Percentiles rank a stretch among this genome's conserved stretches.
These are phyloP conservation scores for Beauveria rudraprayagi DNA, from an alignment of 2,329 filamentous ascomycete genomes.

Conservation along the genomic window DNA sequence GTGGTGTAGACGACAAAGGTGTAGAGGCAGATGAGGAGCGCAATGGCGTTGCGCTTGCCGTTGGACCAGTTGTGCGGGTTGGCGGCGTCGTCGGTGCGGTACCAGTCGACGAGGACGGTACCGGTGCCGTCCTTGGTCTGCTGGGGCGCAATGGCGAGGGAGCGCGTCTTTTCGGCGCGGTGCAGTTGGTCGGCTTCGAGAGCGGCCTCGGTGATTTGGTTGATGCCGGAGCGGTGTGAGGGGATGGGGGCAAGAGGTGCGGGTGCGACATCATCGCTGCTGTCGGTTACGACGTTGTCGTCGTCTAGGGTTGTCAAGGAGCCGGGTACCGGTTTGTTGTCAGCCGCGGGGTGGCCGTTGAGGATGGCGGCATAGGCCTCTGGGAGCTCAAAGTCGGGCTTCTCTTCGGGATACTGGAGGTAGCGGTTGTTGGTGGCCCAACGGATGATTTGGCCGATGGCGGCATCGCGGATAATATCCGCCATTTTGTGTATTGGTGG, in stretches of 20 bases:
- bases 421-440: slow-evolving; percentile 42
- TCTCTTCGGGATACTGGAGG: slow-evolving; percentile 54
- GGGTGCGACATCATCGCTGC: neutral
- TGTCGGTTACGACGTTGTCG: neutral
- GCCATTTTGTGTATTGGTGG: slow-evolving; percentile 17
- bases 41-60: slow-evolving; percentile 32
- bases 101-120: slow-evolving; percentile 44
- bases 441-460: slow-evolving; percentile 51
- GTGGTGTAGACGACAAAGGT: slow-evolving; percentile 52
- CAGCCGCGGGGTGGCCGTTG: slow-evolving; percentile 19
- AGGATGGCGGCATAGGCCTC: slow-evolving; percentile 28
- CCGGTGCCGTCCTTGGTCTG: slow-evolving; percentile 39
- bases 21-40: slow-evolving; percentile 43
- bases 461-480: slow-evolving; percentile 43
- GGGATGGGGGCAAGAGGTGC: neutral
- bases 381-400: slow-evolving; percentile 44
- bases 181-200: slow-evolving; percentile 29
- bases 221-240: slow-evolving; percentile 11
- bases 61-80: slow-evolving; percentile 50
- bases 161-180: slow-evolving; percentile 34
- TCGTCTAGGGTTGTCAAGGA: neutral
- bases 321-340: slow-evolving; percentile 2
- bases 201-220: slow-evolving; percentile 25
- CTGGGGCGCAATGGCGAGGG: slow-evolving; percentile 40
- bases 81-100: slow-evolving; percentile 44